These are phyloP conservation scores for Chloromonas sp. DNA, from an alignment of 163 green algal species.

Conservation along the genomic window DNA sequence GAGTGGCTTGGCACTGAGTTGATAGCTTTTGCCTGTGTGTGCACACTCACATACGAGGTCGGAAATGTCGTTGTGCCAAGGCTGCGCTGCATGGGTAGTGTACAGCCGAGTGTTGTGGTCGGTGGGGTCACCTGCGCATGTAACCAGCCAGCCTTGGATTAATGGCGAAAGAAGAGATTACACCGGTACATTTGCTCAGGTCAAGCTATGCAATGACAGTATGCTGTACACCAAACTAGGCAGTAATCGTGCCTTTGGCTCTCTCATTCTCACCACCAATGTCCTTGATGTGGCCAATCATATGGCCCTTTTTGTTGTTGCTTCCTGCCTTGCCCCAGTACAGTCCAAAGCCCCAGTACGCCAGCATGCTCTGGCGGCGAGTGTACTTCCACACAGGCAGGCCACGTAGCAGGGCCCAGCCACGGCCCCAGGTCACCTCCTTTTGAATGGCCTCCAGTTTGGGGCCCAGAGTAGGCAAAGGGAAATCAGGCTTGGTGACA, in stretches of 20 bases:
- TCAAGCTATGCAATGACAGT: no score
- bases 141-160: no score
- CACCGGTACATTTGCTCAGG: no score
- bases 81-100: conserved; percentile 67
- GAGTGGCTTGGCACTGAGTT: no score
- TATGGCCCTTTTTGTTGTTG: conserved; percentile 54
- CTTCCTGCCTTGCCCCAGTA: conserved; percentile 46
- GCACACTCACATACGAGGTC: conserved; percentile 15
- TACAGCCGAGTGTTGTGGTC: conserved; percentile 70
- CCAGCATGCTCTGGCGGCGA: conserved; percentile 39
- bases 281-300: conserved; percentile 72
- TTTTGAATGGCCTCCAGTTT: conserved; percentile 39
- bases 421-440: conserved; percentile 48
- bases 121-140: conserved; percentile 37
- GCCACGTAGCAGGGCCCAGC: conserved; percentile 52
- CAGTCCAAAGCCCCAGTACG: conserved; percentile 58
- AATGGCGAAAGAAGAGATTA: no score
- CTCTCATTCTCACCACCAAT: conserved; percentile 36
- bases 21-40: no score
- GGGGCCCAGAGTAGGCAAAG: conserved; percentile 51
- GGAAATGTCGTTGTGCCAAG: conserved; percentile 71
- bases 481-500: conserved; percentile 40
- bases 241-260: no score
- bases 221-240: no score
- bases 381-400: conserved; percentile 37